Conservation (phyloP, 2,329 filamentous ascomycete species). For the Huntiella abstrusa region DNA sequence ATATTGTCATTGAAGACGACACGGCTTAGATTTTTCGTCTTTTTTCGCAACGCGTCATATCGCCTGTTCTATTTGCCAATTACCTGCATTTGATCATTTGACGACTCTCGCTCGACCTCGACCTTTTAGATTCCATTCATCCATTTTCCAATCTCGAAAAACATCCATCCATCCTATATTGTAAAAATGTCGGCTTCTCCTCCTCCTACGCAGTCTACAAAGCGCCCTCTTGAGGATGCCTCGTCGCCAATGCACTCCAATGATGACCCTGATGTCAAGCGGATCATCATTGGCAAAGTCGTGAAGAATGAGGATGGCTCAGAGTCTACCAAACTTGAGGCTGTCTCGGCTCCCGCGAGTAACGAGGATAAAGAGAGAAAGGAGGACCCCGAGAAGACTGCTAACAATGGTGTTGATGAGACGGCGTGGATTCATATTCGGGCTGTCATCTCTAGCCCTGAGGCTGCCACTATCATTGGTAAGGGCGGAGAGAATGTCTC, state of each 20-base stretch:
- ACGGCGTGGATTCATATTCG: constrained; percentile 93
- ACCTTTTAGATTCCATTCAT: constrained; percentile 4
- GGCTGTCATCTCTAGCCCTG: constrained; percentile 89
- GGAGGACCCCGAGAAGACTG: constrained; percentile 23
- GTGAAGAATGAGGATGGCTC: constrained; percentile 46
- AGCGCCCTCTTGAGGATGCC: constrained; percentile 95
- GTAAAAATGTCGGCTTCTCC: constrained; percentile 54
- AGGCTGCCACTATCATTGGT: constrained; percentile 93
- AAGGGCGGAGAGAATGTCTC: constrained; percentile 98
- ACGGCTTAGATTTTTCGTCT: no score
- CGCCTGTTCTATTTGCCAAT: no score
- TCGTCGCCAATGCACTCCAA: constrained; percentile 81
- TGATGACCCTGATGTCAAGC: constrained; percentile 93
- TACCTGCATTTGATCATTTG: no score
- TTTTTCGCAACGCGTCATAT: no score
- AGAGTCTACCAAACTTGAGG: constrained; percentile 24
- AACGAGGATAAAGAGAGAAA: constrained; percentile 33
- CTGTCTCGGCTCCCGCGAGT: constrained; percentile 18
- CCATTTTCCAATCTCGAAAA: background rate
- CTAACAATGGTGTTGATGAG: constrained; percentile 54
- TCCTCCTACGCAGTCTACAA: constrained; percentile 50
- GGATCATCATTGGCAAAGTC: constrained; percentile 85
- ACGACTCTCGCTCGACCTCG: background rate
- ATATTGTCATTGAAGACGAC: no score
- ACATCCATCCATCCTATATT: constrained; percentile 13